Conservation (phyloP, 805 yeast species). For the Tetrapisispora taiwanensis region DNA sequence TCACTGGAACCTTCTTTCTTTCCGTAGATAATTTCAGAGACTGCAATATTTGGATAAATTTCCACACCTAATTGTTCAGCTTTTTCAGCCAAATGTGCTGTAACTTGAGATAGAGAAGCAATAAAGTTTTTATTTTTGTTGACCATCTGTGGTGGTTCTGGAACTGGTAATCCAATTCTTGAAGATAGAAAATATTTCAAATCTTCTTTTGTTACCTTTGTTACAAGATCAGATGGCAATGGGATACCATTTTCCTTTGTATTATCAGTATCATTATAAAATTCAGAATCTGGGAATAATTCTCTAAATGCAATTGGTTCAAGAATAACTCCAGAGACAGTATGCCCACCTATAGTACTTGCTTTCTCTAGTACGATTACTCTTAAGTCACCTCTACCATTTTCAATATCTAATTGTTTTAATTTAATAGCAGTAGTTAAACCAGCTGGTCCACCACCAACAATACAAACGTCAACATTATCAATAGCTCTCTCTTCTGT, state of each 20-base stretch:
- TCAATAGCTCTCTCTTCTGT: slow-evolving; percentile 69
- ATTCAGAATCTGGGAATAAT: slow-evolving; percentile 58
- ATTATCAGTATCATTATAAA: slow-evolving; percentile 24
- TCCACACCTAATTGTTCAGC: slow-evolving; percentile 95
- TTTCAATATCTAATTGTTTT: slow-evolving; percentile 69
- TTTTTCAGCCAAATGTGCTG: slow-evolving; percentile 68
- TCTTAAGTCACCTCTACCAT: slow-evolving; percentile 56
- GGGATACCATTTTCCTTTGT: slow-evolving; percentile 42
- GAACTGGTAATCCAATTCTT: slow-evolving; percentile 54
- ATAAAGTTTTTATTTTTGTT: slow-evolving; percentile 77
- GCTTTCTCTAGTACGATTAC: slow-evolving; percentile 90
- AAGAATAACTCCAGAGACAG: slow-evolving; percentile 84
- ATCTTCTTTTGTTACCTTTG: slow-evolving; percentile 64
- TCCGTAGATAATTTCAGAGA: slow-evolving; percentile 62
- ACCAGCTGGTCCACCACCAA: slow-evolving; percentile 98
- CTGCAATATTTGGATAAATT: slow-evolving; percentile 82
- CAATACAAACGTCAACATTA: slow-evolving; percentile 86
- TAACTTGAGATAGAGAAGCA: slow-evolving; percentile 73
- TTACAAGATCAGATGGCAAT: slow-evolving; percentile 65
- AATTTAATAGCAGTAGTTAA: slow-evolving; percentile 83
- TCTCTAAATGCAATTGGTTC: slow-evolving; percentile 86
- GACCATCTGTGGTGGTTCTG: slow-evolving; percentile 87
- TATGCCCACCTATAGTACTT: slow-evolving; percentile 86
- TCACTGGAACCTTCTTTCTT: slow-evolving; percentile 21
- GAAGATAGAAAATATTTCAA: slow-evolving; percentile 55